Conservation (phyloP, 2,329 filamentous ascomycete species). For the Aspergillus terreus region DNA sequence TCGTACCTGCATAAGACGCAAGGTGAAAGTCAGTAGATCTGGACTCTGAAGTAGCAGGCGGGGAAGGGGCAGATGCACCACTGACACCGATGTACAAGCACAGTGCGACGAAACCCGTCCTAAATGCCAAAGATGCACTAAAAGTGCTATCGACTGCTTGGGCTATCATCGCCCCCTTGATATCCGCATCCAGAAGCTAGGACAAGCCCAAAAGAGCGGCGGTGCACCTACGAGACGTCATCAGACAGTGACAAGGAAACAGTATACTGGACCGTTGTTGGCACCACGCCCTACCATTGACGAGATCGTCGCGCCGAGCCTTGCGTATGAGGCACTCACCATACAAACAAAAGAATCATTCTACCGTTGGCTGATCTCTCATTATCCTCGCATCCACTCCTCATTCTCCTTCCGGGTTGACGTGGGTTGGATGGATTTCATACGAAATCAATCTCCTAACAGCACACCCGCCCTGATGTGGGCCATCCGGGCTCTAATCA, state of each 20-base stretch:
- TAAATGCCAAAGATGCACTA: background rate
- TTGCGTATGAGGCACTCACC: conserved; percentile 4
- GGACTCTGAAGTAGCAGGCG: too few species aligned
- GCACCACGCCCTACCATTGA: conserved; percentile 2
- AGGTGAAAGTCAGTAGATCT: conserved; percentile 6
- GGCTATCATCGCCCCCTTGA: background rate
- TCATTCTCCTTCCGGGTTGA: conserved; percentile 1
- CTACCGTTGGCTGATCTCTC: conserved; percentile 1
- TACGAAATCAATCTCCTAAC: conserved; percentile 1
- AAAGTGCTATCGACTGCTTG: background rate
- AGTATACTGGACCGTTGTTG: background rate
- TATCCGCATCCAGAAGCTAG: background rate
- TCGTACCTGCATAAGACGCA: conserved; percentile 5
- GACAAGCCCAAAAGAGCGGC: background rate
- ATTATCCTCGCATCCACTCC: conserved; percentile 3
- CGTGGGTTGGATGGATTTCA: conserved; percentile 11
- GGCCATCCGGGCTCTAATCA: conserved; percentile 8
- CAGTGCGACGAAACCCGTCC: conserved; percentile 4
- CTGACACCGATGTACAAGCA: background rate
- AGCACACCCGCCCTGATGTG: conserved; percentile 6
- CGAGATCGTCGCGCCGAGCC: conserved; percentile 6
- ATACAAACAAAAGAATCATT: conserved; percentile 9
- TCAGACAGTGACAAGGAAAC: background rate
- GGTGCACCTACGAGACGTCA: too few species aligned
- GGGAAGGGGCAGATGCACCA: background rate